Conservation (phyloP, 73 alveolate species). For the Paramecium biaurelia region DNA sequence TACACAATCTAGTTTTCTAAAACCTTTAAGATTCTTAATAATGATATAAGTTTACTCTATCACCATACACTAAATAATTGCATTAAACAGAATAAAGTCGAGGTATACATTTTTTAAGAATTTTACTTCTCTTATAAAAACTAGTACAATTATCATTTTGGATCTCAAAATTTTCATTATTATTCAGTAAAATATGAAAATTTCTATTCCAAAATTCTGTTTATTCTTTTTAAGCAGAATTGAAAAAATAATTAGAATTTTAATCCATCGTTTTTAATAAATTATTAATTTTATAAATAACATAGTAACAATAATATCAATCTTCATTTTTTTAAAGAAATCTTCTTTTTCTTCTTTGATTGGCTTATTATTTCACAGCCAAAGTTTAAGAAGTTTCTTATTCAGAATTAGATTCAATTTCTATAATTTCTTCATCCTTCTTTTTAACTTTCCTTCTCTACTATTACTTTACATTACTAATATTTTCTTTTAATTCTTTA, state of each 20-base stretch:
- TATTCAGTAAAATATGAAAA: neutral
- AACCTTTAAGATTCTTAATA: conserved; percentile 25
- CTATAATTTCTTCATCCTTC: neutral
- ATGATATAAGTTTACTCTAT: neutral
- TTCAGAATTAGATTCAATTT: neutral
- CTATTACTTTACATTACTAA: neutral
- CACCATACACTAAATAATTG: conserved; percentile 30
- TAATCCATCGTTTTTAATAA: neutral
- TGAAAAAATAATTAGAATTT: conserved; percentile 2
- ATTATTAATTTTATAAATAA: neutral
- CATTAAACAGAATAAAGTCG: conserved; percentile 19
- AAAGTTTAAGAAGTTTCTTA: neutral
- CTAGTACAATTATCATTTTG: neutral
- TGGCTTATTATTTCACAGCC: neutral
- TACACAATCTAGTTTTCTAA: neutral
- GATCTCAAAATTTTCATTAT: neutral
- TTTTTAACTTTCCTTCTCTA: neutral
- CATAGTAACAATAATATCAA: neutral
- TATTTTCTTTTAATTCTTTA: neutral
- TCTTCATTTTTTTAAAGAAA: neutral
- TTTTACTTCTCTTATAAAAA: conserved; percentile 3
- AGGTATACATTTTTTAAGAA: neutral
- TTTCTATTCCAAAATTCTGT: conserved; percentile 23
- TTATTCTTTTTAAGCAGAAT: neutral
- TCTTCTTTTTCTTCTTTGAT: neutral